Evolutionary conservation across 1,284 basidiomycete species (phyloP).

Genomic region (Rhodotorula sp.): DNA sequence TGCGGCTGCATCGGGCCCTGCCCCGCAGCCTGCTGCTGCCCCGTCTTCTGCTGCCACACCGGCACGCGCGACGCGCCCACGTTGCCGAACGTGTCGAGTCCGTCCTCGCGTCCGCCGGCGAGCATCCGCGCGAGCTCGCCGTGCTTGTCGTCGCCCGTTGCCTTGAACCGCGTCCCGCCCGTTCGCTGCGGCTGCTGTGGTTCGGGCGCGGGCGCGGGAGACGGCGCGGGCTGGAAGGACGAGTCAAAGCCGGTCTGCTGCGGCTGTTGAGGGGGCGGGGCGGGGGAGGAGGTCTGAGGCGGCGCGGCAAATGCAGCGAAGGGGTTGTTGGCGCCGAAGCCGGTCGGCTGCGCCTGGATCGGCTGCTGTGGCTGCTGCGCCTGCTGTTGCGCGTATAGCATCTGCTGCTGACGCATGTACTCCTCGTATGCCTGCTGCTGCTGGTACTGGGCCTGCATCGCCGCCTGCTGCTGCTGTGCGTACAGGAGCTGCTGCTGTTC

Average conservation of each 20-base stretch:
- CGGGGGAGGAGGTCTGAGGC: conserved; percentile 23
- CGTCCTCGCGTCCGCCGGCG: conserved; percentile 69
- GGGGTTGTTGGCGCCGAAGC: conserved; percentile 88
- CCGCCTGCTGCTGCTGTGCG: conserved; percentile 60
- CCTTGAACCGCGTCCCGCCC: conserved; percentile 37
- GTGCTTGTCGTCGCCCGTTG: conserved; percentile 65
- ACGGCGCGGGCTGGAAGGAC: conserved; percentile 17
- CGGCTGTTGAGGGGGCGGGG: conserved; percentile 7
- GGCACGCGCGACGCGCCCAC: conserved; percentile 65
- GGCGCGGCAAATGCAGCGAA: conserved; percentile 61
- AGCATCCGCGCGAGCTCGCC: conserved; percentile 74
- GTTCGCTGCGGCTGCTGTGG: conserved; percentile 39
- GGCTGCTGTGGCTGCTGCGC: conserved; percentile 52
- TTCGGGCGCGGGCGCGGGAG: conserved; percentile 35
- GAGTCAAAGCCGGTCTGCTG: conserved; percentile 16
- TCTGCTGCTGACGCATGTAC: conserved; percentile 55
- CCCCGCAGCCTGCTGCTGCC: conserved; percentile 17
- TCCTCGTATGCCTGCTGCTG: conserved; percentile 51
- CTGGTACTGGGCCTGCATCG: conserved; percentile 51
- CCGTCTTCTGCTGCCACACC: conserved; percentile 37
- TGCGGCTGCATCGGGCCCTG: conserved; percentile 28
- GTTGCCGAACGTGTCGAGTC: conserved; percentile 93
- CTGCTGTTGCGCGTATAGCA: conserved; percentile 55
- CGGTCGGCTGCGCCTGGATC: conserved; percentile 60
- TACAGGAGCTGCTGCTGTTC: conserved; percentile 66